Conservation (phyloP, 805 yeast genomes). For the Ogataea trehalophila region DNA sequence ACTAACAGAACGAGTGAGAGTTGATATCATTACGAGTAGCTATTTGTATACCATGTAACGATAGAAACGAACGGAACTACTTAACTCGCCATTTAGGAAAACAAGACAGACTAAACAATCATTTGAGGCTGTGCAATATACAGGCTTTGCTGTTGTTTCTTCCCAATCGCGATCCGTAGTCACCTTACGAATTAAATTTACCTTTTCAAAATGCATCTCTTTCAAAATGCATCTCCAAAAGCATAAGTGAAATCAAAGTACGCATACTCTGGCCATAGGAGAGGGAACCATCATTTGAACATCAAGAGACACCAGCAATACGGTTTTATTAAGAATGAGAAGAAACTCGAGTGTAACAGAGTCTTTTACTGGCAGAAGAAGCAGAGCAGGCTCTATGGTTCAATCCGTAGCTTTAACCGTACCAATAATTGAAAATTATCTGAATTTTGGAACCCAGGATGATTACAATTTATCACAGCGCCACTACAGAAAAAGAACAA, state of each 20-base stretch:
- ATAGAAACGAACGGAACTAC: too few relatives aligned
- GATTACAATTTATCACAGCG: neutral
- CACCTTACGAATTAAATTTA: too few relatives aligned
- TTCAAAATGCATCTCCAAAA: too few relatives aligned
- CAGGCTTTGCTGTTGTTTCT: too few relatives aligned
- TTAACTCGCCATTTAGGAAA: too few relatives aligned
- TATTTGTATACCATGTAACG: neutral
- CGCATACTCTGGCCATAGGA: neutral
- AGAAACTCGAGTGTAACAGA: constrained; percentile 22
- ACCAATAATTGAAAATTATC: constrained; percentile 33
- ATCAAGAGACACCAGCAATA: neutral
- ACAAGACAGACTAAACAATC: too few relatives aligned
- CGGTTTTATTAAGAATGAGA: constrained; percentile 10
- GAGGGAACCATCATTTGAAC: neutral
- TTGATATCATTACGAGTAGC: neutral
- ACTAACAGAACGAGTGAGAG: neutral
- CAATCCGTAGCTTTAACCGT: constrained; percentile 53
- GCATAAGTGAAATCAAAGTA: neutral
- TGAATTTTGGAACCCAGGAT: constrained; percentile 3
- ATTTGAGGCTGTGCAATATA: too few relatives aligned
- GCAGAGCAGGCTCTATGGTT: constrained; percentile 59
- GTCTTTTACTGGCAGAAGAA: constrained; percentile 23
- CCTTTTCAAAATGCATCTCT: too few relatives aligned
- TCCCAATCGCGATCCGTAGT: too few relatives aligned
- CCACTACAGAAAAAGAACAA: constrained; percentile 7